Conservation (phyloP, 805 yeast genomes). For the Hermanozyma aechmeae region DNA sequence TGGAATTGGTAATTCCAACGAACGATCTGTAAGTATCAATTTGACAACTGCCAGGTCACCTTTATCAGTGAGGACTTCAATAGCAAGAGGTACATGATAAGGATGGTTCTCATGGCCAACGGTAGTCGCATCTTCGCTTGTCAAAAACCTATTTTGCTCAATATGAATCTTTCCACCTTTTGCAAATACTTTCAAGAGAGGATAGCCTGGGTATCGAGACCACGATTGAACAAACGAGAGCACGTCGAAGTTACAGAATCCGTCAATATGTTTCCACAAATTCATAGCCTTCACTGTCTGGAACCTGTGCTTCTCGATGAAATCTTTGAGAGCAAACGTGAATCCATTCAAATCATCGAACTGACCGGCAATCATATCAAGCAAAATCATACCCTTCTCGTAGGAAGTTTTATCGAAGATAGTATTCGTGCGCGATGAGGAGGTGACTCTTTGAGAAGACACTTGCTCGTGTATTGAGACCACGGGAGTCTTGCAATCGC, state of each 20-base stretch:
- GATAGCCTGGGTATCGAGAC: conserved; percentile 53
- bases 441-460: conserved; percentile 16
- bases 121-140: conserved; percentile 12
- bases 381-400: conserved; percentile 49
- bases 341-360: conserved; percentile 23
- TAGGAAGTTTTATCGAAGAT: conserved; percentile 45
- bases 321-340: conserved; percentile 25
- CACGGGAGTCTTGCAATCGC: conserved; percentile 13
- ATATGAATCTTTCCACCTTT: conserved; percentile 16
- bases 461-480: conserved; percentile 30
- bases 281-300: conserved; percentile 40
- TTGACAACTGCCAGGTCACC: conserved; percentile 22
- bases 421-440: conserved; percentile 24
- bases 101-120: conserved; percentile 45
- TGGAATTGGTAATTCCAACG: conserved; percentile 19
- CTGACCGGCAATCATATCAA: conserved; percentile 42
- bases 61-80: conserved; percentile 21
- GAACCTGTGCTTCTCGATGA: conserved; percentile 23
- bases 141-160: conserved; percentile 31
- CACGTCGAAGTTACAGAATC: conserved; percentile 32
- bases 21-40: conserved; percentile 36
- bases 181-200: conserved; percentile 34
- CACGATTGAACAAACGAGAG: conserved; percentile 48
- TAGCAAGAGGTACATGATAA: conserved; percentile 51
- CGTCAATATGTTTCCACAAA: conserved; percentile 39